Base-by-base conservation (phyloP, 768 basidiomycete genomes). In the Heimioporus sp. region DNA sequence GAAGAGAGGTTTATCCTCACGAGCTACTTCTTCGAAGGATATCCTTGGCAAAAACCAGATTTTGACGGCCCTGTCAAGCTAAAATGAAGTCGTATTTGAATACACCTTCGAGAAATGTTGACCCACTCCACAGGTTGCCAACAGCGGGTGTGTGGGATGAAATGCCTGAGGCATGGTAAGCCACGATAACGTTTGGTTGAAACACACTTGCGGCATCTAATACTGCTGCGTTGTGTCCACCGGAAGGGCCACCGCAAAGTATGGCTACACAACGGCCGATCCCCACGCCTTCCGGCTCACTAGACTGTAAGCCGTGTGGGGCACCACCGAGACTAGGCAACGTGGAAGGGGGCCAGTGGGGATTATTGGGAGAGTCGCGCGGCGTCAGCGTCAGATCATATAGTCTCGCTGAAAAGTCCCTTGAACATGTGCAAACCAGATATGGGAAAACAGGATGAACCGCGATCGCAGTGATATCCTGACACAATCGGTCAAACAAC, bases 71-170 rank as follows among this genome's bases (percentile, higher is more conserved):
- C 87, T 79, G 56, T 92, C 90, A 57, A 89, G 73, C 89, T 91
- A 48, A 13, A 50, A 32, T 21, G 15, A 4, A 20, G 19, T 2
- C 13, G 51, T 34, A 58, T 47, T 56, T 28, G 21, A 30, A 40
- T 15, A n/a, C 13, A 41, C 38, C 37, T 17, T 48, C 38, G 6
- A 40, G 30, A 32, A 21, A 39, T 15, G 45, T 24, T 12, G 7
- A 71, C 83, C 53, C 65, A 90, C 89, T 19, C 89, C 89, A 60
- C 87, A 86, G 15, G 90, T 92, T 10, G 87, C 88, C 46, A 92
- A 75, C 15, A 91, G 57, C 5, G 87, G 86, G 46, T 77, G 68
- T 10, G 68, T 67, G 0, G 80, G 76, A 63, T 91, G 86, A 67
- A 91, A 92, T 24, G 83, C 80, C 87, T 90, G 39, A 21, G 20